These are phyloP conservation scores for Gypsophila paniculata DNA, from an alignment of 179 eudicot species.

Conservation along the genomic window DNA sequence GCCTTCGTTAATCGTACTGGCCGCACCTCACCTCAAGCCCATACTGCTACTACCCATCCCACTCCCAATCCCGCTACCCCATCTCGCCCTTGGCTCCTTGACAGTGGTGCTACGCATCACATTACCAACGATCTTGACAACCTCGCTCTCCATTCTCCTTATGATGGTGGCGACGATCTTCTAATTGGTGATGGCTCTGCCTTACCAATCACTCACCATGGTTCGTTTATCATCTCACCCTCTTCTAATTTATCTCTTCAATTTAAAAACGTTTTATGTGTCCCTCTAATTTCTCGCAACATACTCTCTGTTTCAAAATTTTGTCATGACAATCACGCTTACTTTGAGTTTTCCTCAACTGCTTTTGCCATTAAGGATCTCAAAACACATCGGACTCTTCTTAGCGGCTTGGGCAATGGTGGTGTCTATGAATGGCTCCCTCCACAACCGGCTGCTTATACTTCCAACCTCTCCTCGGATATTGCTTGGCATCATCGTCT, in stretches of 20 bases:
- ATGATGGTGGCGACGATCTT: slow-evolving; percentile 17
- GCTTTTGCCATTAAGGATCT: slow-evolving; percentile 19
- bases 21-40: too few species aligned
- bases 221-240: not conserved
- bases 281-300: slow-evolving; percentile 9
- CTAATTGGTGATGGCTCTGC: slow-evolving; percentile 15
- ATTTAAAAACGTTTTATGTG: not conserved
- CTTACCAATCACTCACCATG: not conserved
- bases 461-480: not conserved
- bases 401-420: not conserved
- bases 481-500: slow-evolving; percentile 1
- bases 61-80: too few species aligned
- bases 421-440: slow-evolving; percentile 11
- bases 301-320: slow-evolving; percentile 13
- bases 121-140: slow-evolving; percentile 3
- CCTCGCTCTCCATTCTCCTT: slow-evolving; percentile 10
- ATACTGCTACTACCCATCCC: too few species aligned
- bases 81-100: slow-evolving; percentile 19
- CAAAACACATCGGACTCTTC: not conserved
- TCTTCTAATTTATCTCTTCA: not conserved
- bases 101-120: slow-evolving; percentile 15
- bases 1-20: too few species aligned
- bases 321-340: slow-evolving; percentile 3
- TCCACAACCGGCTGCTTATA: not conserved
- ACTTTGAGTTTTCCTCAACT: too few species aligned